Evolutionary conservation across 2,329 filamentous ascomycete species (phyloP), one percentile per base, ranked within the genome.

Genomic region (Diaporthe eres): DNA sequence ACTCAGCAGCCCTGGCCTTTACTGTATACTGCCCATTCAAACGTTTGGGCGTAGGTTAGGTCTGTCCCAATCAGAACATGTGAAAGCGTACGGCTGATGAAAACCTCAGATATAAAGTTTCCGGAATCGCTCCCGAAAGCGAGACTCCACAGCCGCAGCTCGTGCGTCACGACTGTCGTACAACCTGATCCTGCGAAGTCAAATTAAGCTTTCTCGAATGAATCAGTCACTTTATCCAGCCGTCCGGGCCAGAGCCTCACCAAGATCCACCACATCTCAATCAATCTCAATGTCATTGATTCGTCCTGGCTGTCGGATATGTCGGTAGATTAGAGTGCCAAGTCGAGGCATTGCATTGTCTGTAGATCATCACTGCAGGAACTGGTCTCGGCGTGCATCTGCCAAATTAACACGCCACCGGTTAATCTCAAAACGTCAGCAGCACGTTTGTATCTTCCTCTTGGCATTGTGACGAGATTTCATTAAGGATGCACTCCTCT

Each of bases 141-240:
- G 13, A 25, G 28, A n/a, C 15, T 49, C 44, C 28, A 22, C 15
- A 9, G 15, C 25, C 22, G 31, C 22, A 53, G 65, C 22, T 53
- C 22, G 44, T 68, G 63, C 63, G 44, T 51, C 44, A 53, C 25
- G 49, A 55, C 34, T 47, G 49, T 13, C 1, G 49, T 49, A 49
- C 39, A 34, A 31, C 19, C 49, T 42, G n/a, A 12, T 17, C 34
- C 13, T 13, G 49, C 31, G 34, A 28, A 70, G 49, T 42, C 65
- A 55, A 70, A 55, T 70, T 70, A 70, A 42, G 65, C 34, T 70
- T 70, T 70, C 17, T 12, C 8, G 15, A 39, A 37, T 55, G 34
- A 70, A 13, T 68, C 65, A 28, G 65, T 53, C n/a, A 12, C 25
- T n/a, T 10, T n/a, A 53, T 28, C n/a, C 13, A 42, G 8, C 1